phyloP scores from a whole-genome alignment of 768 basidiomycete genomes.

The Punctularia strigosozonata region DNA sequence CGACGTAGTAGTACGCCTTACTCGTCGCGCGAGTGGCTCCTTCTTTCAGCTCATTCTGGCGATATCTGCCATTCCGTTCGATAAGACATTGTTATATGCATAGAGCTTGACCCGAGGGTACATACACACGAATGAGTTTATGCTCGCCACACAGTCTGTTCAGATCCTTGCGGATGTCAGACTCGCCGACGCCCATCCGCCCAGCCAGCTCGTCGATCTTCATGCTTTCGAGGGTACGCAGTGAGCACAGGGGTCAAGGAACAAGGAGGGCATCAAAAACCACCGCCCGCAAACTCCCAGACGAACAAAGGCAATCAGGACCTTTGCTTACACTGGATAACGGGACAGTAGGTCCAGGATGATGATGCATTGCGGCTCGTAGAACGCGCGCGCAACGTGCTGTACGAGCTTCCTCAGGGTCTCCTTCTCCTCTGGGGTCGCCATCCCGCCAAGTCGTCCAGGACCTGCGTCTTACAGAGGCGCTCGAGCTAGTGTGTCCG shows the following conservation, averaged over 20 bases:
- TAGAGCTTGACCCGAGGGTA: conserved; percentile 4
- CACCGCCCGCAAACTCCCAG: conserved; percentile 9
- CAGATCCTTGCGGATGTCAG: too few relatives aligned
- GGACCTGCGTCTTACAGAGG: too few relatives aligned
- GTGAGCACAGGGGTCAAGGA: conserved; percentile 5
- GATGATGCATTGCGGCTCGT: conserved; percentile 85
- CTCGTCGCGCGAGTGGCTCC: conserved; percentile 80
- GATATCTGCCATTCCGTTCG: conserved; percentile 40
- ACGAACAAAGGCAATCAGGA: too few relatives aligned
- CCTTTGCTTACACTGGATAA: conserved; percentile 91
- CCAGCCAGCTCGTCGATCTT: conserved; percentile 93
- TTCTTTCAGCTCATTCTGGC: conserved; percentile 87
- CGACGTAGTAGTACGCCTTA: conserved; percentile 92
- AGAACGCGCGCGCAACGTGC: conserved; percentile 88
- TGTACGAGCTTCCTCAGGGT: conserved; percentile 81
- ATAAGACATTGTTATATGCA: neutral
- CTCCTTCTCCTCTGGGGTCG: conserved; percentile 69
- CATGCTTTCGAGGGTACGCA: conserved; percentile 39
- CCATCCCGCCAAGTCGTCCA: neutral
- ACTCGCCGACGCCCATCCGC: conserved; percentile 75
- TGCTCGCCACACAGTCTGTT: conserved; percentile 79
- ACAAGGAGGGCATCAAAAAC: conserved; percentile 9
- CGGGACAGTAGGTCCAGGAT: conserved; percentile 90
- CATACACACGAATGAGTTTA: conserved; percentile 75
- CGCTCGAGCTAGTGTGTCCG: too few relatives aligned